These are phyloP conservation scores for Zoysia pacifica DNA, from an alignment of 176 grass and related monocot species.

Conservation along the genomic window DNA sequence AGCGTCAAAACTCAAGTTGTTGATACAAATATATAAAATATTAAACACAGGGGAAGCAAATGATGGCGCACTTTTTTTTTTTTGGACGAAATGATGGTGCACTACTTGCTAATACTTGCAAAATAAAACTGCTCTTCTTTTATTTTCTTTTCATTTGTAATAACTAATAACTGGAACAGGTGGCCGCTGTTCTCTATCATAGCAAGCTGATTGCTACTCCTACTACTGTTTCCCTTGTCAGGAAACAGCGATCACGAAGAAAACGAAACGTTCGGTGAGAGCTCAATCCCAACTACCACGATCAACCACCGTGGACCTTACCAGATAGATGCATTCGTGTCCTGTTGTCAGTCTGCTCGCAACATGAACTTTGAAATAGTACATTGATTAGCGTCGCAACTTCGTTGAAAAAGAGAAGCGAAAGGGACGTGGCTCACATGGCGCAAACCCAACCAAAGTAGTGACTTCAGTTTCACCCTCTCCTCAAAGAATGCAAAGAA, in stretches of 20 bases:
- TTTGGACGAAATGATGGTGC: too few relatives aligned
- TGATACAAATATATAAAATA: too few relatives aligned
- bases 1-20: too few relatives aligned
- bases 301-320: background rate
- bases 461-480: background rate
- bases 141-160: too few relatives aligned
- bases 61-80: too few relatives aligned
- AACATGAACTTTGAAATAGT: constrained; percentile 2
- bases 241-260: background rate
- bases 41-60: too few relatives aligned
- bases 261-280: background rate
- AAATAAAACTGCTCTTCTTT: too few relatives aligned
- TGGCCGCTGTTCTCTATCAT: too few relatives aligned
- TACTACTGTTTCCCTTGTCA: background rate
- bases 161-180: too few relatives aligned
- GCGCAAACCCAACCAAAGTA: background rate
- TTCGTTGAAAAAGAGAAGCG: background rate
- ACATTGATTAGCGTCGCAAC: background rate
- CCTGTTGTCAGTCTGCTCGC: background rate
- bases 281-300: constrained; percentile 3
- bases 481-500: background rate
- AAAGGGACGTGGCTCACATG: background rate
- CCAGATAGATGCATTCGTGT: background rate
- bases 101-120: too few relatives aligned
- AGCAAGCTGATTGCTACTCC: background rate